phyloP scores from a whole-genome alignment of 257 asterid genomes.

The Solanum commersonii region DNA sequence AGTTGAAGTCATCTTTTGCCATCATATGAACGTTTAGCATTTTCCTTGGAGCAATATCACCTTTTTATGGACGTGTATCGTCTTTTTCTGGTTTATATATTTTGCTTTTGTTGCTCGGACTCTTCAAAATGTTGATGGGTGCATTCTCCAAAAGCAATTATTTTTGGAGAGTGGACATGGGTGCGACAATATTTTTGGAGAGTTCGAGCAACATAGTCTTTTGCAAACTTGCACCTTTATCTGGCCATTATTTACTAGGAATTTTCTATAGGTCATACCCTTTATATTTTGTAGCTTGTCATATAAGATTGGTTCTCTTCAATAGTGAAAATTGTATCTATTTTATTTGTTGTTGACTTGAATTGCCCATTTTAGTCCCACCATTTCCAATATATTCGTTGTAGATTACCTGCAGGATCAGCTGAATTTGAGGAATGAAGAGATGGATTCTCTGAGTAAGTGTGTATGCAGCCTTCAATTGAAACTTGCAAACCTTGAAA shows the following conservation, averaged over 20 bases:
- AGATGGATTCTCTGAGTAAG: constrained; percentile 35
- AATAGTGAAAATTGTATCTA: background rate
- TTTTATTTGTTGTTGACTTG: background rate
- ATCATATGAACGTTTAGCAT: background rate
- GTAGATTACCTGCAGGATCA: constrained; percentile 95
- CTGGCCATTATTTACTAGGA: background rate
- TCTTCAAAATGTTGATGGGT: background rate
- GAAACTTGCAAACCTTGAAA: constrained; percentile 35
- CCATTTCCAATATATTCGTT: constrained; percentile 13
- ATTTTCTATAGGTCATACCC: background rate
- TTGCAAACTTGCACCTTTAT: background rate
- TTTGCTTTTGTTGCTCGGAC: background rate
- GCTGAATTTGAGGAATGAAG: constrained; percentile 47
- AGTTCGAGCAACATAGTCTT: background rate
- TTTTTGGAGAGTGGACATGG: background rate
- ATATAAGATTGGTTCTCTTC: background rate
- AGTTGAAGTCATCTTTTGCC: background rate
- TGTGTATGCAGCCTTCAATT: constrained; percentile 42
- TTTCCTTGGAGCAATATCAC: background rate
- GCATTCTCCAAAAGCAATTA: background rate
- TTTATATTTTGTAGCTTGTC: background rate
- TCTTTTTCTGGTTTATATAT: background rate
- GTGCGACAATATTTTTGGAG: background rate
- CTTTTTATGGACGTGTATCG: background rate
- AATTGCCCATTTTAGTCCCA: constrained; percentile 2